These are phyloP conservation scores for Erythrophleum ivorense DNA, from an alignment of 331 rosid species.

Conservation along the genomic window DNA sequence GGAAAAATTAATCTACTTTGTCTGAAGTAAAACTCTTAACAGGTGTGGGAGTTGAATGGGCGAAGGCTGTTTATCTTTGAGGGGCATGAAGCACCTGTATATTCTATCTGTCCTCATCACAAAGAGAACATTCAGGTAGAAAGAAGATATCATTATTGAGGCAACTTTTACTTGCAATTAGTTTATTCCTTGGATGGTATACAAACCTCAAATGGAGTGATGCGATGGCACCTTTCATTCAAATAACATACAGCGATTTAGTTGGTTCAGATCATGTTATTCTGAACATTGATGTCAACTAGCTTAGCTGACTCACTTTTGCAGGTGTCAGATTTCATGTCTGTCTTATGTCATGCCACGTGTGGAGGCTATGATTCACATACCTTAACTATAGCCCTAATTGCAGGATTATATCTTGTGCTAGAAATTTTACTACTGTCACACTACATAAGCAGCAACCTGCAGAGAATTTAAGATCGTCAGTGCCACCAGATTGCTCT, in stretches of 20 bases:
- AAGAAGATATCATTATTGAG: not conserved
- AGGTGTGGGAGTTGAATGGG: constrained; percentile 93
- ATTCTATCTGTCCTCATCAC: constrained; percentile 95
- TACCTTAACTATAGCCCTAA: not conserved
- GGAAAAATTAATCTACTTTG: constrained; percentile 30
- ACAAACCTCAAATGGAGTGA: not conserved
- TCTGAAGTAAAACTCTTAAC: constrained; percentile 45
- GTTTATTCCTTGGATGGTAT: constrained; percentile 18
- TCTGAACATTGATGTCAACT: not conserved
- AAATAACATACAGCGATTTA: not conserved
- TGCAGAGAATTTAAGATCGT: not conserved
- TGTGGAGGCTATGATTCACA: not conserved
- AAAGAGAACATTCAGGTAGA: constrained; percentile 88
- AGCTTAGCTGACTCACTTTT: not conserved
- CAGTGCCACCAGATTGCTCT: not conserved
- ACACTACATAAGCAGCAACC: not conserved
- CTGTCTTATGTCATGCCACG: not conserved
- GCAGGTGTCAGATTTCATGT: not conserved
- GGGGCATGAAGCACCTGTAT: constrained; percentile 92
- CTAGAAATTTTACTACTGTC: not conserved
- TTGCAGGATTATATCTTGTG: not conserved
- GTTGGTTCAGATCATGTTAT: constrained; percentile 18
- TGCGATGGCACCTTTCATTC: not conserved
- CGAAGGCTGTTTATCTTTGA: constrained; percentile 70
- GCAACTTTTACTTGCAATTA: constrained; percentile 6